These are phyloP conservation scores for Plasmodium vinckei DNA, from an alignment of 169 alveolate genomes.

Conservation along the genomic window DNA sequence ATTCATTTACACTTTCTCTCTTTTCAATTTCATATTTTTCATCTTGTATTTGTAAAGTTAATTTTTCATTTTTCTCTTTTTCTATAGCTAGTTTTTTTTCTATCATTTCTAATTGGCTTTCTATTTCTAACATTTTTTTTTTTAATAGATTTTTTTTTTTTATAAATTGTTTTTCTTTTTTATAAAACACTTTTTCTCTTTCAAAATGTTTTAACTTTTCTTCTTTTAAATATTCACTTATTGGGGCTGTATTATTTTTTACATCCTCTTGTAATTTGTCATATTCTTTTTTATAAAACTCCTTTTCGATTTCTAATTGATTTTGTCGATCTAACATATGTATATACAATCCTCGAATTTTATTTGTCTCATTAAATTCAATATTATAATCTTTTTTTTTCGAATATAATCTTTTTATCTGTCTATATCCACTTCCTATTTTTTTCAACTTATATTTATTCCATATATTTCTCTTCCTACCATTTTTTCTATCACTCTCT, in stretches of 20 bases:
- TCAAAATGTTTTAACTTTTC: constrained; percentile 23
- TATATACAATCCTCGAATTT: constrained; percentile 44
- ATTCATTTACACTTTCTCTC: constrained; percentile 18
- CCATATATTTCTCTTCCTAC: constrained; percentile 14
- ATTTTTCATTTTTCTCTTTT: constrained; percentile 25
- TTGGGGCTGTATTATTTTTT: constrained; percentile 25
- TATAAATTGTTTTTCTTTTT: constrained; percentile 40
- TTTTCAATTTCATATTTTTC: constrained; percentile 12
- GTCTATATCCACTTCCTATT: constrained; percentile 11
- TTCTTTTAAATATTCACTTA: constrained; percentile 32
- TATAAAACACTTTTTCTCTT: constrained; percentile 65
- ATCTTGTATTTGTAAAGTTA: constrained; percentile 7
- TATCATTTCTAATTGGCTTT: constrained; percentile 32
- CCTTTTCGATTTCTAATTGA: constrained; percentile 30
- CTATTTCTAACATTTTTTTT: constrained; percentile 13
- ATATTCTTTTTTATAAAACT: constrained; percentile 55
- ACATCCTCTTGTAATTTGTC: constrained; percentile 47
- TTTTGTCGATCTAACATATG: constrained; percentile 42
- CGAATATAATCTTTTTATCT: not conserved
- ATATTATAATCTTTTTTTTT: not conserved
- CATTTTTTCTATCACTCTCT: constrained; percentile 8
- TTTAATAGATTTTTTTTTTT: constrained; percentile 25
- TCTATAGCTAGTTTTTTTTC: constrained; percentile 15
- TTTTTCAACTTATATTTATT: constrained; percentile 42
- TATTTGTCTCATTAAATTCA: constrained; percentile 50